phyloP scores from a whole-genome alignment of 225 moss, liverwort and hornwort species.

The Bryoerythrophyllum caledonicum region DNA sequence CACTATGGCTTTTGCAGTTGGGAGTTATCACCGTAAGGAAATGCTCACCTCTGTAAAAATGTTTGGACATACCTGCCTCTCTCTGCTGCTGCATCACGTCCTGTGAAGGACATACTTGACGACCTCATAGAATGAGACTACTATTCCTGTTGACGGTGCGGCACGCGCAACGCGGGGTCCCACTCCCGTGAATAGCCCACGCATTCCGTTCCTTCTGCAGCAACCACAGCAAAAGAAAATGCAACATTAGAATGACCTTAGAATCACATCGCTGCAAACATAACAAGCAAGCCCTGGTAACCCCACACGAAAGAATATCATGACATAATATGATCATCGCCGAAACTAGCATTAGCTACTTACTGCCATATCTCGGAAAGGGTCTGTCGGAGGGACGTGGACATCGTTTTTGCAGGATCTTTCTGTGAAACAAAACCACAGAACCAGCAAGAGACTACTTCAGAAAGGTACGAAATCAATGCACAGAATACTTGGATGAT shows the following conservation, averaged over 20 bases:
- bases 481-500: neutral
- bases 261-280: too few relatives aligned
- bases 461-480: neutral
- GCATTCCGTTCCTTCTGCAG: slow-evolving; percentile 76
- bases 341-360: neutral
- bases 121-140: slow-evolving; percentile 92
- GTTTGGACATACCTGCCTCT: neutral
- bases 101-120: slow-evolving; percentile 81
- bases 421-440: slow-evolving; percentile 28
- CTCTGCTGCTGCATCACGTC: too few relatives aligned
- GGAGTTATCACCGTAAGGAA: neutral
- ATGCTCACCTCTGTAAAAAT: neutral
- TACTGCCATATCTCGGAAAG: slow-evolving; percentile 42
- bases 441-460: neutral
- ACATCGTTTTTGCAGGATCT: slow-evolving; percentile 53
- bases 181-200: slow-evolving; percentile 83
- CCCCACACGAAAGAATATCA: neutral
- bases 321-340: neutral
- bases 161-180: slow-evolving; percentile 89
- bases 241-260: neutral
- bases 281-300: neutral
- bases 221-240: neutral
- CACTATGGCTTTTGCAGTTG: neutral
- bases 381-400: slow-evolving; percentile 42
- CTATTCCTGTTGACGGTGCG: slow-evolving; percentile 96